Conservation (phyloP, 257 asterid genomes). For the Coffea eugenioides region DNA sequence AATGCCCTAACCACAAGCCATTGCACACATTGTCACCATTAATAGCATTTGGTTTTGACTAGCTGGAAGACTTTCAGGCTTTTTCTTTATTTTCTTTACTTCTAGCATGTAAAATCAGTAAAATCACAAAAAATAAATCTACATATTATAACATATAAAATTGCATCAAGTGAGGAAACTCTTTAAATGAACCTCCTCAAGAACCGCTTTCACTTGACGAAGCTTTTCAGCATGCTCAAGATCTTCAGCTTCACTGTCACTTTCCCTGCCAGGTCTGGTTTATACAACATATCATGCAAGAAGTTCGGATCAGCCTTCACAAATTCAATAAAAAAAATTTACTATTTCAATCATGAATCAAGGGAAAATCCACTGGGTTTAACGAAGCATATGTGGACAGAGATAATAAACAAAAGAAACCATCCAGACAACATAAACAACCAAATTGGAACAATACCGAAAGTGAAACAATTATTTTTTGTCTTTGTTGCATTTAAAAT, state of each 20-base stretch:
- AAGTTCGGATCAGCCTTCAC: conserved; percentile 22
- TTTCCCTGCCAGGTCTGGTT: conserved; percentile 79
- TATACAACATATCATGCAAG: conserved; percentile 27
- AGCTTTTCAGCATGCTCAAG: conserved; percentile 98
- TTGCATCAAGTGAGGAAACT: background rate
- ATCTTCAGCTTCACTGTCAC: conserved; percentile 98
- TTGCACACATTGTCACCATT: background rate
- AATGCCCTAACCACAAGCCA: background rate
- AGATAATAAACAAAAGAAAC: background rate
- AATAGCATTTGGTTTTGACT: too few species aligned
- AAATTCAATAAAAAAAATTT: conserved; percentile 11
- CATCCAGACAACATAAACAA: conserved; percentile 2
- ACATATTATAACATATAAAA: conserved; percentile 3
- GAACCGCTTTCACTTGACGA: conserved; percentile 99
- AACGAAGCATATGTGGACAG: background rate
- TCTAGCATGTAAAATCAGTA: background rate
- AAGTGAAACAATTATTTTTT: background rate
- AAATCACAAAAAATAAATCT: conserved; percentile 20
- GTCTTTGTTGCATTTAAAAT: background rate
- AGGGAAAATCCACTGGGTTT: background rate
- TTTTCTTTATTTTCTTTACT: background rate
- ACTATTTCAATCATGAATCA: background rate
- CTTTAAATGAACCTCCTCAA: conserved; percentile 78
- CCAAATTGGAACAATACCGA: background rate
- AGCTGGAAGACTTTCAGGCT: background rate